Evolutionary conservation across 495 filamentous ascomycete genomes (phyloP).

Genomic region (Hyaloscypha finlandica): DNA sequence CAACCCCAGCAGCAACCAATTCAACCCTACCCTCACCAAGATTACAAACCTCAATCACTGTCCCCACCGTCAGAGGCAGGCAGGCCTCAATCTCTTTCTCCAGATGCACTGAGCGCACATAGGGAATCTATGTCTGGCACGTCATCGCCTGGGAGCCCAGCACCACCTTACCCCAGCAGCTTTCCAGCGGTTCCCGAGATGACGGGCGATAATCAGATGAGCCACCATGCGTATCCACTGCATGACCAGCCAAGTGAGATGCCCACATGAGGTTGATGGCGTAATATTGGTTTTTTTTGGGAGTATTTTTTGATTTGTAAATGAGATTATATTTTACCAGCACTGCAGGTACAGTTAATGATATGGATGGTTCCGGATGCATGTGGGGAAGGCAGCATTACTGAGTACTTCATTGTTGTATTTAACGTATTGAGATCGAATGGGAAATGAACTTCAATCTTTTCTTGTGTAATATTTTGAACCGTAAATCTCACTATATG

Average conservation of each 20-base stretch:
- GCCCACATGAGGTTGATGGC: not conserved
- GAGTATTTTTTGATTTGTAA: too few species aligned
- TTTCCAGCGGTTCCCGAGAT: not conserved
- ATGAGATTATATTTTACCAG: too few species aligned
- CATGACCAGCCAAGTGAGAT: not conserved
- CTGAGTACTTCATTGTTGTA: too few species aligned
- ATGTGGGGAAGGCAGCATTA: too few species aligned
- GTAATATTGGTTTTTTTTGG: not conserved
- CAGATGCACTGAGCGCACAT: not conserved
- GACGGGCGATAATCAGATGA: not conserved
- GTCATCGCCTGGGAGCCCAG: conserved; percentile 5
- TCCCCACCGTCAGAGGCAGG: not conserved
- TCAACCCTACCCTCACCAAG: not conserved
- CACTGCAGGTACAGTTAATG: too few species aligned
- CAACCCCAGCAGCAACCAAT: not conserved
- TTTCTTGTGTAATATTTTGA: too few species aligned
- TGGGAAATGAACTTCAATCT: too few species aligned
- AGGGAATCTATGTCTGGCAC: not conserved
- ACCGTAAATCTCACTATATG: too few species aligned
- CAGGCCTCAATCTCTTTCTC: not conserved
- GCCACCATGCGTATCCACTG: not conserved
- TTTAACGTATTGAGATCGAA: too few species aligned
- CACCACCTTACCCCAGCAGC: conserved; percentile 1
- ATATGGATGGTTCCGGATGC: too few species aligned
- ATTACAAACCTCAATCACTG: not conserved